These are phyloP conservation scores for Linum trigynum DNA, from an alignment of 345 rosid genomes.

Conservation along the genomic window DNA sequence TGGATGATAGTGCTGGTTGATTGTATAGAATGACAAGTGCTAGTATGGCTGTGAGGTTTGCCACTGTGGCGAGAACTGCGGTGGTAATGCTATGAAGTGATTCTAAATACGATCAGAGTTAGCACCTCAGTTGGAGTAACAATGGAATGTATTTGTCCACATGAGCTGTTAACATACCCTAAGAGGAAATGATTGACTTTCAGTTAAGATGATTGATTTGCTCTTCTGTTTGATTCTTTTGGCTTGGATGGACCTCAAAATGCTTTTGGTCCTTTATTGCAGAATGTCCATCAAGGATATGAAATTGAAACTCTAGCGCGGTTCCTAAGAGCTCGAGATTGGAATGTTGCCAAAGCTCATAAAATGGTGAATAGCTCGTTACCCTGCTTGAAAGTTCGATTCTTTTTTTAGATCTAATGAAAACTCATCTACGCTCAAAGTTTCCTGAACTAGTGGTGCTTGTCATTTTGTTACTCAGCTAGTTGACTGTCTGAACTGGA, in stretches of 20 bases:
- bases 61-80: neutral
- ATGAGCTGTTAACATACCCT: neutral
- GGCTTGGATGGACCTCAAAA: neutral
- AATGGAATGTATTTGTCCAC: neutral
- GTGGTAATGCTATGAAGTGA: neutral
- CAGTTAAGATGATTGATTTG: neutral
- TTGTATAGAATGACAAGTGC: neutral
- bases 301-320: slow-evolving; percentile 57
- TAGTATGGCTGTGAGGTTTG: neutral
- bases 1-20: neutral
- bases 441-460: slow-evolving; percentile 1
- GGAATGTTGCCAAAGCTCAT: slow-evolving; percentile 78
- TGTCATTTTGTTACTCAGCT: slow-evolving; percentile 43
- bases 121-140: neutral
- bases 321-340: slow-evolving; percentile 88
- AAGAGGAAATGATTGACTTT: neutral
- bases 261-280: slow-evolving; percentile 7
- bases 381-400: neutral
- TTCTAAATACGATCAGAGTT: neutral
- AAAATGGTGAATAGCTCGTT: slow-evolving; percentile 47
- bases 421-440: slow-evolving; percentile 10
- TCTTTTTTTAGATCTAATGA: neutral
- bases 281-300: slow-evolving; percentile 90
- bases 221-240: slow-evolving; percentile 3
- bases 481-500: slow-evolving; percentile 79